Base-by-base conservation (phyloP, 2,329 filamentous ascomycete species). In the Zopfia rhizophila region DNA sequence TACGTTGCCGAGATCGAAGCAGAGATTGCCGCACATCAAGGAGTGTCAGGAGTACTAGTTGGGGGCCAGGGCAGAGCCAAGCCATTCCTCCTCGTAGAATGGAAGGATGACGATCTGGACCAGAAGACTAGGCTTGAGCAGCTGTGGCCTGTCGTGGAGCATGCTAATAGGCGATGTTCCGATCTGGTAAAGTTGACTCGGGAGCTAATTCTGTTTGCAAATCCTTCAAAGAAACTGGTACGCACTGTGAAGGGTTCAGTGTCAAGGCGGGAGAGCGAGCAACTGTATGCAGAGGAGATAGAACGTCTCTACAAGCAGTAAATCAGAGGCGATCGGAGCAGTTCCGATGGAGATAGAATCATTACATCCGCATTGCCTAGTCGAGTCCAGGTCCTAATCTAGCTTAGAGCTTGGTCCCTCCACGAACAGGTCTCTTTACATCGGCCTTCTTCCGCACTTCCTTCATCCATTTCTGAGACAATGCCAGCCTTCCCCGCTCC, bases 41-140 rank as follows among this genome's bases (percentile, higher is more conserved):
- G 12, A 10, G 28, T 51, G 5, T 32, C 28, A 2, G 43, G 21
- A 2, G 49, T 42, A 11, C 29, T 47, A n/a, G 33, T 54, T 17
- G 53, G 47, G 3, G 53, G 51, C 1, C 38, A 51, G 8, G 14
- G 24, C 12, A 35, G 48, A 31, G 22, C 33, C 21, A 42, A 33
- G 27, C 41, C 49, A 3, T 49, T 44, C 22, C 19, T 55, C 3
- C 38, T 53, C 2, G 23, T 55, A 2, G 41, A 53, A 24, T 46
- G 39, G 39, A 38, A 32, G 13, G 29, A 41, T 5, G 22, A 40
- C 11, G 21, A 19, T 11, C 7, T 30, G 22, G 25, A 31, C 28
- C 14, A 38, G 23, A 36, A 42, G 25, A n/a, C 4, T 4, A 30
- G 22, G 24, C 3, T 36, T 7, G 28, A 29, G 5, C 10, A 24